These are phyloP conservation scores for Phytopythium oedochilum DNA, from an alignment of 352 stramenopile species.

Conservation along the genomic window DNA sequence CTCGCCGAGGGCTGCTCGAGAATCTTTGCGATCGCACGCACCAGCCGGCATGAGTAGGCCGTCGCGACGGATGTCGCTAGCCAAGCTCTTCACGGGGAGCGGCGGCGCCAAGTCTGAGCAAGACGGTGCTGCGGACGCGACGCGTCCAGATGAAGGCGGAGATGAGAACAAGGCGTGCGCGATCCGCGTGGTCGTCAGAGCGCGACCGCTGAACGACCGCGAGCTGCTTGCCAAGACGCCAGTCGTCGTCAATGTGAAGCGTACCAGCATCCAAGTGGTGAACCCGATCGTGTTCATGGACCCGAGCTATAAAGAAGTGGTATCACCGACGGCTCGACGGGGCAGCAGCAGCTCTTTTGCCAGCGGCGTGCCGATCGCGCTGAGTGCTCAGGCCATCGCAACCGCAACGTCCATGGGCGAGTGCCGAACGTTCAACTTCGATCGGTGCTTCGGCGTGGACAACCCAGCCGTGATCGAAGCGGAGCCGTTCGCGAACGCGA, in stretches of 20 bases:
- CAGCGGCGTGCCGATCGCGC: slow-evolving; percentile 17
- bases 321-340: slow-evolving; percentile 16
- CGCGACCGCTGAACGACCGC: slow-evolving; percentile 54
- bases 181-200: slow-evolving; percentile 74
- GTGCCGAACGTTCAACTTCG: slow-evolving; percentile 71
- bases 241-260: slow-evolving; percentile 48
- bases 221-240: slow-evolving; percentile 43
- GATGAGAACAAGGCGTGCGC: slow-evolving; percentile 30
- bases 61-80: slow-evolving; percentile 12
- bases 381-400: slow-evolving; percentile 24
- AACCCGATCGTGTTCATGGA: slow-evolving; percentile 61
- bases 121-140: background rate
- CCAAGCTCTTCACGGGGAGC: slow-evolving; percentile 11
- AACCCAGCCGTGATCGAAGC: slow-evolving; percentile 20
- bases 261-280: slow-evolving; percentile 49
- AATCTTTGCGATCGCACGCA: background rate
- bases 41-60: slow-evolving; percentile 1
- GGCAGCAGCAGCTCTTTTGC: slow-evolving; percentile 17
- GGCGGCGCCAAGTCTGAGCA: background rate
- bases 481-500: slow-evolving; percentile 22
- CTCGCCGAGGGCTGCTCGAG: no score
- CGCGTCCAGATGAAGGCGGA: background rate
- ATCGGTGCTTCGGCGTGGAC: slow-evolving; percentile 65
- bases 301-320: slow-evolving; percentile 38
- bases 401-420: slow-evolving; percentile 36